phyloP scores from a whole-genome alignment of 1,284 basidiomycete genomes.

The Cryptococcus amylolentus region DNA sequence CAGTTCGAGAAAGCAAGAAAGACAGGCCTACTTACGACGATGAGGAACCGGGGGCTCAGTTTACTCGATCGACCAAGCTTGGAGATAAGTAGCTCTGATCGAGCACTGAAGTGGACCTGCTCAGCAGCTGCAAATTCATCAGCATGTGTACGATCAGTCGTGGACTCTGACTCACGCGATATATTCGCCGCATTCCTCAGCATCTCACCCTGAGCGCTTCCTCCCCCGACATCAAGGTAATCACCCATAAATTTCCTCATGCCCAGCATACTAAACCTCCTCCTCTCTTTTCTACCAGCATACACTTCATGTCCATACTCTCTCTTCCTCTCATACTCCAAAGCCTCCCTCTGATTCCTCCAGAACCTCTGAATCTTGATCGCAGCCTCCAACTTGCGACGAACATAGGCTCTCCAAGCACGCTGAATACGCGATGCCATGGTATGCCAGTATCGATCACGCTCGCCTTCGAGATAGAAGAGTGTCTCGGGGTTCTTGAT shows the following conservation, averaged over 20 bases:
- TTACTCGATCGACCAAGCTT: conserved; percentile 86
- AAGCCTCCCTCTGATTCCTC: conserved; percentile 93
- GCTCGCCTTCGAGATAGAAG: conserved; percentile 97
- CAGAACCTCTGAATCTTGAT: conserved; percentile 95
- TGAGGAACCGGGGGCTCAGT: conserved; percentile 83
- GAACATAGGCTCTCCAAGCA: conserved; percentile 91
- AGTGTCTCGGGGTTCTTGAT: conserved; percentile 99
- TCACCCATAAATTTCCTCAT: conserved; percentile 96
- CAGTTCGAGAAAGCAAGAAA: not conserved
- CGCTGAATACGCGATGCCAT: conserved; percentile 97
- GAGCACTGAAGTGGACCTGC: conserved; percentile 79
- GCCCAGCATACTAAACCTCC: conserved; percentile 88
- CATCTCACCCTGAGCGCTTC: conserved; percentile 75
- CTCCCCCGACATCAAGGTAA: conserved; percentile 86
- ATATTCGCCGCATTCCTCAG: conserved; percentile 71
- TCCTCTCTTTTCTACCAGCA: conserved; percentile 85
- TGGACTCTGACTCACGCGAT: conserved; percentile 56
- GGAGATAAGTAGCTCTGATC: conserved; percentile 79
- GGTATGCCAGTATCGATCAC: conserved; percentile 99
- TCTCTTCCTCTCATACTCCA: conserved; percentile 81
- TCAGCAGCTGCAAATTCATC: conserved; percentile 55
- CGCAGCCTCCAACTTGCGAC: conserved; percentile 93
- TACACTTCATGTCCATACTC: conserved; percentile 93
- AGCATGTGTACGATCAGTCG: not conserved
- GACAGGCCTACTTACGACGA: conserved; percentile 62